phyloP scores from a whole-genome alignment of 2,329 filamentous ascomycete species.

The Parastagonospora nodorum region DNA sequence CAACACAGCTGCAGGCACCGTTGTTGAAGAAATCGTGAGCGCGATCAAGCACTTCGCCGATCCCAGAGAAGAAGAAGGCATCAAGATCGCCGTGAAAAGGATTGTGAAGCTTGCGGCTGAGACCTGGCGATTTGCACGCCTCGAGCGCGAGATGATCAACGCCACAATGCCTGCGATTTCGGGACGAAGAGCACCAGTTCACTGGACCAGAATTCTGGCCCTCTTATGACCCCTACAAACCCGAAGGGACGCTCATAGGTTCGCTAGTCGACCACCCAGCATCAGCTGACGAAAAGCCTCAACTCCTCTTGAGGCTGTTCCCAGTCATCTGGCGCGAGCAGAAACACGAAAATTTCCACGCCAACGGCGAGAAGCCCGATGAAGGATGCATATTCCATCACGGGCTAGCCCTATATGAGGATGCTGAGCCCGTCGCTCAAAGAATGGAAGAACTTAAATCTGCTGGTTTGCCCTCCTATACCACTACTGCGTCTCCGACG shows the following conservation, averaged over 20 bases:
- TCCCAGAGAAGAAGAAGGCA: slow-evolving; percentile 55
- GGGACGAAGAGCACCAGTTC: slow-evolving; percentile 39
- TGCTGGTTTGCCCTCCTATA: slow-evolving; percentile 46
- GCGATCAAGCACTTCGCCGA: slow-evolving; percentile 60
- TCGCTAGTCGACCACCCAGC: slow-evolving; percentile 31
- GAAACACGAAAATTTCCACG: slow-evolving; percentile 51
- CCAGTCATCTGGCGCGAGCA: slow-evolving; percentile 59
- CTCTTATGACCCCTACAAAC: slow-evolving; percentile 34
- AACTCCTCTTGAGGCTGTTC: slow-evolving; percentile 57
- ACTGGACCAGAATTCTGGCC: slow-evolving; percentile 42
- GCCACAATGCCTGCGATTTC: slow-evolving; percentile 54
- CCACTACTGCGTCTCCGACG: slow-evolving; percentile 42
- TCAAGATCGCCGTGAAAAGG: slow-evolving; percentile 57
- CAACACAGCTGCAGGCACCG: slow-evolving; percentile 59
- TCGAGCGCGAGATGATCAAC: slow-evolving; percentile 61
- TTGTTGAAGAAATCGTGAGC: slow-evolving; percentile 62
- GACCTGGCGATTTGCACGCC: slow-evolving; percentile 62
- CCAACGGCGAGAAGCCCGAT: slow-evolving; percentile 50
- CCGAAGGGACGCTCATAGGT: slow-evolving; percentile 37
- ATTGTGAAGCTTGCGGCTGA: slow-evolving; percentile 64
- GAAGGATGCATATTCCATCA: slow-evolving; percentile 56
- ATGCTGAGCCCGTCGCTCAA: slow-evolving; percentile 43
- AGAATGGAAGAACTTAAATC: slow-evolving; percentile 43
- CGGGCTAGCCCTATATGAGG: slow-evolving; percentile 57
- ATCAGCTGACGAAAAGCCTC: slow-evolving; percentile 40